A percentile compares a stretch with the other conserved stretches of the same genome.
These are phyloP conservation scores for Primulina tabacum DNA, from an alignment of 257 asterid species.

Conservation along the genomic window DNA sequence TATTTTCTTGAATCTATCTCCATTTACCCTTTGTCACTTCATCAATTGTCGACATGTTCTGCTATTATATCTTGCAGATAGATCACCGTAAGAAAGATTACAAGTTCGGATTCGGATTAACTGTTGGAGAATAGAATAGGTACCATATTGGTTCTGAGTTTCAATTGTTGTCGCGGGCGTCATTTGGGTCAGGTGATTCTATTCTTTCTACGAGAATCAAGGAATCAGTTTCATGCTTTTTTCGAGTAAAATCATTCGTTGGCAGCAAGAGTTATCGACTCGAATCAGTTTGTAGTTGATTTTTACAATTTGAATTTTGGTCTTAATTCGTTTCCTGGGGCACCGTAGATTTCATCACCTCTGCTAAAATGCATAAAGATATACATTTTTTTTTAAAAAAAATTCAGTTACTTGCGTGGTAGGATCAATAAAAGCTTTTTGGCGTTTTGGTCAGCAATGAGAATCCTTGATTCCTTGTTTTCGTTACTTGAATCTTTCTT, in stretches of 20 bases:
- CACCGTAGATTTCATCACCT: conserved; percentile 1
- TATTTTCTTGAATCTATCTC: not conserved
- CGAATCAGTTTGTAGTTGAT: conserved; percentile 20
- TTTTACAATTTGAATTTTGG: conserved; percentile 28
- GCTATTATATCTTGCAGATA: conserved; percentile 43
- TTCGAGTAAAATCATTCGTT: conserved; percentile 24
- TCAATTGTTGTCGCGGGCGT: conserved; percentile 1
- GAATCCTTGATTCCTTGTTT: too few relatives aligned
- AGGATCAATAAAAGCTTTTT: conserved; percentile 10
- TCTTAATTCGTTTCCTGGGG: conserved; percentile 18
- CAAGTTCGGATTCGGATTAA: conserved; percentile 81
- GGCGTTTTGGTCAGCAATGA: too few relatives aligned
- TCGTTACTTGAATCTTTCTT: too few relatives aligned
- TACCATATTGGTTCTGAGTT: conserved; percentile 7
- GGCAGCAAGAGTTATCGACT: conserved; percentile 23
- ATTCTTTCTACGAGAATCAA: conserved; percentile 19
- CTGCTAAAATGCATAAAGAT: conserved; percentile 17
- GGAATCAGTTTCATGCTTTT: conserved; percentile 28
- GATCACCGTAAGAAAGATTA: conserved; percentile 85
- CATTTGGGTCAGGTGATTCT: not conserved
- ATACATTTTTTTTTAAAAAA: not conserved
- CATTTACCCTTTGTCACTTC: not conserved
- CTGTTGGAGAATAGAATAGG: conserved; percentile 69
- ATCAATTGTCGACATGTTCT: conserved; percentile 7
- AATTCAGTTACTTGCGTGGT: not conserved